Evolutionary conservation across 2,329 filamentous ascomycete species (phyloP).

Genomic region (Teratosphaeria nubilosa): DNA sequence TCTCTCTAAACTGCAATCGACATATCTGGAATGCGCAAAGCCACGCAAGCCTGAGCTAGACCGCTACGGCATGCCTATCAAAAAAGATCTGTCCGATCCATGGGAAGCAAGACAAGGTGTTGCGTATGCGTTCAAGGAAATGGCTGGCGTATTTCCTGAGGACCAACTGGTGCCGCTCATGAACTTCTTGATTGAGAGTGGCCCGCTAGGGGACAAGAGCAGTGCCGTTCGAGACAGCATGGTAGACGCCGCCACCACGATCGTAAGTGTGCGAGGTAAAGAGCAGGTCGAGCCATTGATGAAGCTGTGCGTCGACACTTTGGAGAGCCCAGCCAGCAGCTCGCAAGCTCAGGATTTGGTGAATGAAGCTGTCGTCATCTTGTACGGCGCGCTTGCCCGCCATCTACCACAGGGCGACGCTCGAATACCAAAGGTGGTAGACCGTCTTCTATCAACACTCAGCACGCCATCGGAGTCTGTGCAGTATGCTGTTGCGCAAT

Average conservation of each 20-base stretch:
- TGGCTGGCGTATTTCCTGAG: conserved; percentile 60
- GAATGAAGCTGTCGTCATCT: conserved; percentile 93
- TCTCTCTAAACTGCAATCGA: conserved; percentile 54
- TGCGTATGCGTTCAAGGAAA: conserved; percentile 73
- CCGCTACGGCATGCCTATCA: conserved; percentile 88
- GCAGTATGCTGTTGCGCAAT: conserved; percentile 91
- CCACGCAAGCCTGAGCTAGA: conserved; percentile 76
- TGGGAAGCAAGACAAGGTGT: conserved; percentile 90
- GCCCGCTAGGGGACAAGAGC: conserved; percentile 77
- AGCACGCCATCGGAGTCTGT: conserved; percentile 94
- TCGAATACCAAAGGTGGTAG: conserved; percentile 79
- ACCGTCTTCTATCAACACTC: conserved; percentile 73
- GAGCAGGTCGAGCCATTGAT: conserved; percentile 79
- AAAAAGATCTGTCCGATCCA: conserved; percentile 74
- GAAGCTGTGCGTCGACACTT: conserved; percentile 76
- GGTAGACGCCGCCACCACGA: conserved; percentile 75
- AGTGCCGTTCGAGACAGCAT: conserved; percentile 72
- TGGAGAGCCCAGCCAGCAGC: conserved; percentile 76
- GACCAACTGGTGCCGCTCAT: conserved; percentile 67
- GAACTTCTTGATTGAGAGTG: conserved; percentile 72
- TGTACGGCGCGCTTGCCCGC: conserved; percentile 86
- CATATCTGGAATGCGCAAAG: conserved; percentile 71
- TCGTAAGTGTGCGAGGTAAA: conserved; percentile 74
- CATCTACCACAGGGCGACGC: conserved; percentile 78
- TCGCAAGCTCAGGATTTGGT: conserved; percentile 77